Base-by-base conservation (phyloP, 768 basidiomycete genomes). In the Tremella mesenterica region DNA sequence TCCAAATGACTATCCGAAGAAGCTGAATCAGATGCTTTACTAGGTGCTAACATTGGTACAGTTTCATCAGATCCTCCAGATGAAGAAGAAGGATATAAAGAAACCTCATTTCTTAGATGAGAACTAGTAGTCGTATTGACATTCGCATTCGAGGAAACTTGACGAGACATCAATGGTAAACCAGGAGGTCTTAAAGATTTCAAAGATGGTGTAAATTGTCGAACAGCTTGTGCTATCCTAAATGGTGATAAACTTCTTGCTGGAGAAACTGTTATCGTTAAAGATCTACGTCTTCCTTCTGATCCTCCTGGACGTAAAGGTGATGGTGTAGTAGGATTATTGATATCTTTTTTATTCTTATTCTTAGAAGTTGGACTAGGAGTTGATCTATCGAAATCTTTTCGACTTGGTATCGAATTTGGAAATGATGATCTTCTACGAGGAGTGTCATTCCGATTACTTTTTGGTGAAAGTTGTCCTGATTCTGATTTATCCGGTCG, bases 1-100 rank as follows among this genome's bases (percentile, higher is more conserved):
- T n/a, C n/a, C n/a, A n/a, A n/a, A 29, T 65, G 56, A 14, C 61
- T 64, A 29, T 68, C 66, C n/a, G 62, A 64, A 16, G 59, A 61
- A 1, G 55, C 63, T 9, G 61, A 63, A 44, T 65, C 67, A 8
- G 55, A 56, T 3, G 64, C 67, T 14, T 61, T 52, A 23, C 59
- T 61, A 1, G 61, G 64, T 13, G 67, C 67, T n/a, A n/a, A n/a
- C n/a, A n/a, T n/a, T n/a, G n/a, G n/a, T n/a, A n/a, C n/a, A n/a
- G n/a, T n/a, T 18, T 44, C 50, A 39, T 38, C 48, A 43, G 54
- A 56, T 25, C 55, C 59, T 23, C 54, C 45, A 31, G 48, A 36
- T 28, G 33, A 41, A 20, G 46, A 13, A 3, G 38, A 18, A 16
- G 39, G 45, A 6, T 53, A 31, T 18, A 46, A n/a, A 14, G 30